Conservation (phyloP, 805 yeast genomes). For the Wickerhamomyces queroliae region DNA sequence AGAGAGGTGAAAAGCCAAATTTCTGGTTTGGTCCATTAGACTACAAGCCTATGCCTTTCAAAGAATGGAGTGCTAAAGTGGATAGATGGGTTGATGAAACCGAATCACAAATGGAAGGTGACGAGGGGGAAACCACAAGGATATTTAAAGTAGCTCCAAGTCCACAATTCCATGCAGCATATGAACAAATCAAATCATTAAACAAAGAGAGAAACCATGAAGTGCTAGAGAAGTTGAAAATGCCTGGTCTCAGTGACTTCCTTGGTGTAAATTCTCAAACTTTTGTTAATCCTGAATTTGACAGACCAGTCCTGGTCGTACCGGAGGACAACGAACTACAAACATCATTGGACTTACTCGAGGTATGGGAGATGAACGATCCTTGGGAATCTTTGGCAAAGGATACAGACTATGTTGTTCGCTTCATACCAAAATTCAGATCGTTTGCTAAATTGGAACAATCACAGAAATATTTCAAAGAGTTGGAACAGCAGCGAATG, state of each 20-base stretch:
- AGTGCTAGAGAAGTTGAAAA: slow-evolving; percentile 13
- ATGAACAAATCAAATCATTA: slow-evolving; percentile 8
- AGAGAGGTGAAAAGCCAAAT: slow-evolving; percentile 41
- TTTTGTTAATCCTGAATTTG: slow-evolving; percentile 4
- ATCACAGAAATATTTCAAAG: neutral
- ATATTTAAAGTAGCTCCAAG: neutral
- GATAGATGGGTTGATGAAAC: slow-evolving; percentile 20
- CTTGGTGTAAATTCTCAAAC: slow-evolving; percentile 13
- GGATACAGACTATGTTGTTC: slow-evolving; percentile 17
- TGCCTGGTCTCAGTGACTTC: slow-evolving; percentile 11
- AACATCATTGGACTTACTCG: slow-evolving; percentile 18
- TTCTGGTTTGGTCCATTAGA: slow-evolving; percentile 67
- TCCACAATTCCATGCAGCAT: slow-evolving; percentile 11
- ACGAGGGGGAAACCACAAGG: slow-evolving; percentile 7
- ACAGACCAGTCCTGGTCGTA: slow-evolving; percentile 5
- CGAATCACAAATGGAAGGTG: slow-evolving; percentile 9
- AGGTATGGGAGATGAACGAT: slow-evolving; percentile 20
- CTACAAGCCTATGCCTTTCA: slow-evolving; percentile 43
- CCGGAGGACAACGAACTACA: slow-evolving; percentile 17
- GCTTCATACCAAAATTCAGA: slow-evolving; percentile 19
- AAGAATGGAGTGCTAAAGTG: slow-evolving; percentile 27
- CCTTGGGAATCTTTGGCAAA: slow-evolving; percentile 19
- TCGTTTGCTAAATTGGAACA: slow-evolving; percentile 8
- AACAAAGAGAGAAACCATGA: slow-evolving; percentile 16
- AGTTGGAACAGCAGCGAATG: neutral